Evolutionary conservation across 306 rosid genomes (phyloP).

Genomic region (Mucuna pruriens): DNA sequence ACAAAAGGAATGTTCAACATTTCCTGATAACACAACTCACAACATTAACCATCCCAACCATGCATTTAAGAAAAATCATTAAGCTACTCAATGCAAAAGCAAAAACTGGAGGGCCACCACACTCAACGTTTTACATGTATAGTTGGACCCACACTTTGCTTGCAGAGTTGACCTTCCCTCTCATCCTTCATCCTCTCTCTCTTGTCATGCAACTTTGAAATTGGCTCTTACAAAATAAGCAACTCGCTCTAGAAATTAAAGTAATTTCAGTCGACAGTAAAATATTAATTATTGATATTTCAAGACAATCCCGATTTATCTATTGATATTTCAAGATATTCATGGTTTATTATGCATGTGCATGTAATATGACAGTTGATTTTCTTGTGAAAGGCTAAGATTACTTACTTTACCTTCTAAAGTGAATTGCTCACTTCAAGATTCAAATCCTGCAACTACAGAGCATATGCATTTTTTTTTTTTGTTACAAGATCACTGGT

Average conservation of each 20-base stretch:
- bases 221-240: background rate
- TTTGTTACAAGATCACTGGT: no score
- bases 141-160: conserved; percentile 9
- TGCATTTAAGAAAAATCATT: background rate
- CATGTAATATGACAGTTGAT: background rate
- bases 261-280: background rate
- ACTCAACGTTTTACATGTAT: background rate
- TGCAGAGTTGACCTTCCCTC: background rate
- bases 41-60: conserved; percentile 18
- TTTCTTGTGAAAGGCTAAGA: background rate
- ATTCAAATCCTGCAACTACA: no score
- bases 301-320: no score
- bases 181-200: background rate
- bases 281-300: background rate
- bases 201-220: background rate
- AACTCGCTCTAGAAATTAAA: background rate
- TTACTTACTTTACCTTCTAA: background rate
- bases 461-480: no score
- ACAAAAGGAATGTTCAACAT: conserved; percentile 21
- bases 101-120: background rate
- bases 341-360: background rate
- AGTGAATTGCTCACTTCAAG: background rate
- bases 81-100: background rate
- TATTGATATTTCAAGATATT: no score
- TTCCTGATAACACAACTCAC: conserved; percentile 7